Percentiles rank a stretch among this genome's conserved stretches.
These are phyloP conservation scores for Microsporum ferrugineum DNA, from an alignment of 2,329 filamentous ascomycete genomes.

Conservation along the genomic window DNA sequence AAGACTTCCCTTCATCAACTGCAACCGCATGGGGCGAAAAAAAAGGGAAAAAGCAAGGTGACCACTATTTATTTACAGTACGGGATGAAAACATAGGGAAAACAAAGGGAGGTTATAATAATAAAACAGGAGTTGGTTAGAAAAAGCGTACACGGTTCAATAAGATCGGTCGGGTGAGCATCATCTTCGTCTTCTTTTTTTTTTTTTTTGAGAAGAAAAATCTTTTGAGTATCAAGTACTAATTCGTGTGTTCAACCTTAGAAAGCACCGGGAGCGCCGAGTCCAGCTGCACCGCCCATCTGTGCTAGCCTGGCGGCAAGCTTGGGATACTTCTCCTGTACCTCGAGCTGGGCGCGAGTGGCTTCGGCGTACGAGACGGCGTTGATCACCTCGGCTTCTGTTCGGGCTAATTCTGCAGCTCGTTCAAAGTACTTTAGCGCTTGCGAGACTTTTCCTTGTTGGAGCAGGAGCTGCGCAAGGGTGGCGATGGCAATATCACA, in stretches of 20 bases:
- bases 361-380: constrained; percentile 95
- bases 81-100: background rate
- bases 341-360: constrained; percentile 87
- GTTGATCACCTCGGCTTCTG: constrained; percentile 91
- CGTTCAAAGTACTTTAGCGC: constrained; percentile 95
- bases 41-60: background rate
- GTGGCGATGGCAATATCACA: constrained; percentile 98
- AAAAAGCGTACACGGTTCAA: background rate
- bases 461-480: constrained; percentile 92
- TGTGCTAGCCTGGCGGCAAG: constrained; percentile 59
- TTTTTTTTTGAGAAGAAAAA: background rate
- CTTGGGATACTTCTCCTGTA: constrained; percentile 76
- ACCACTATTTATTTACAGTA: constrained; percentile 2
- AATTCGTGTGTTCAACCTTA: background rate
- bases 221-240: too few species aligned
- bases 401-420: constrained; percentile 84
- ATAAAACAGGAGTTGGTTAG: background rate
- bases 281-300: constrained; percentile 39
- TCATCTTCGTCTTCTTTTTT: background rate
- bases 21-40: background rate
- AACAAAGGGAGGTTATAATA: background rate
- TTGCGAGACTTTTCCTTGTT: constrained; percentile 93
- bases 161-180: background rate
- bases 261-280: constrained; percentile 14
- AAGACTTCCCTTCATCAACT: background rate